phyloP scores from a whole-genome alignment of 495 filamentous ascomycete species.

The Beverwykella pulmonaria region DNA sequence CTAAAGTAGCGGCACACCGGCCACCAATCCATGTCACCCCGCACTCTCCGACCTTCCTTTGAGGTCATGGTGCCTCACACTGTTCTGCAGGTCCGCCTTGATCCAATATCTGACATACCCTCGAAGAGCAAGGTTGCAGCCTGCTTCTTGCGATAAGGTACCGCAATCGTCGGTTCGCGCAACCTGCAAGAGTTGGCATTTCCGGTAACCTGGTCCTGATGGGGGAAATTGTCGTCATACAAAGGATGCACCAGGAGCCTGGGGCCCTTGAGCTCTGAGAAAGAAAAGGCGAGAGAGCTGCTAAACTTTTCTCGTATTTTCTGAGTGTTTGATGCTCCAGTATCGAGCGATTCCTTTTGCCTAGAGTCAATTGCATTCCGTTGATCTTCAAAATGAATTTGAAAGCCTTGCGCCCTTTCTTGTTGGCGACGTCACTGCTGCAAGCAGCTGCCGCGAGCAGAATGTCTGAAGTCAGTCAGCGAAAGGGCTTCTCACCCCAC shows the following conservation, averaged over 20 bases:
- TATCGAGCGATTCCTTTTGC: background rate
- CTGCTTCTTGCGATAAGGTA: background rate
- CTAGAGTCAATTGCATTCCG: background rate
- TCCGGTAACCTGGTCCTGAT: conserved; percentile 8
- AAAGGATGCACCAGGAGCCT: background rate
- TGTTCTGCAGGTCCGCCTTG: background rate
- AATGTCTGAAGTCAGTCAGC: conserved; percentile 7
- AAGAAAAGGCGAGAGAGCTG: background rate
- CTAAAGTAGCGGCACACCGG: background rate
- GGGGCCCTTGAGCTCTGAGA: background rate
- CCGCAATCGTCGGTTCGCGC: background rate
- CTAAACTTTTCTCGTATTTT: background rate
- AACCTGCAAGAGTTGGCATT: too few relatives aligned
- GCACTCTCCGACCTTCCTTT: conserved; percentile 13
- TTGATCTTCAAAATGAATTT: background rate
- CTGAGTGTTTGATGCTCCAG: too few relatives aligned
- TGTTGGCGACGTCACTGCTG: background rate
- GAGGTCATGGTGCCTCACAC: conserved; percentile 3
- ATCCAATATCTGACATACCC: background rate
- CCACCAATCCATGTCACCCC: conserved; percentile 3
- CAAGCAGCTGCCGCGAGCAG: background rate
- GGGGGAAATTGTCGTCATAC: conserved; percentile 5
- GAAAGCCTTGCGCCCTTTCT: background rate
- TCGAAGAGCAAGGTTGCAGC: background rate
- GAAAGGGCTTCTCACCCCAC: conserved; percentile 10